Base-by-base conservation (phyloP, 257 asterid genomes). In the Lavandula angustifolia region DNA sequence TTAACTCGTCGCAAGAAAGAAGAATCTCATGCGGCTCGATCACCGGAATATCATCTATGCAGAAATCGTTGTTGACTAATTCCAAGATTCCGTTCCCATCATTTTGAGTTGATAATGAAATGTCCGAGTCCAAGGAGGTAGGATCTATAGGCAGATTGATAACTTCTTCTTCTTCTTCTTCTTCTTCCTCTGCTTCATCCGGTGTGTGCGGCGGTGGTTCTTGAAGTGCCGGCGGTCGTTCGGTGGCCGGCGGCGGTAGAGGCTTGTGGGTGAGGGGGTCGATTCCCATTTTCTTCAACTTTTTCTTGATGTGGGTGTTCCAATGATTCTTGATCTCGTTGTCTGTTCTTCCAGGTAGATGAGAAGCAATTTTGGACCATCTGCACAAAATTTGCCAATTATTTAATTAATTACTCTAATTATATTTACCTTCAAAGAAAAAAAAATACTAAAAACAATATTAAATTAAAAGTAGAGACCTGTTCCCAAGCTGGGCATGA, bases 321-420 rank as follows among this genome's bases (percentile, higher is more conserved):
- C 97, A 92, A 10, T 89, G 96, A 41, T 92, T 92, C 78, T 89
- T 92, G 66, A 92, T 92, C 76, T 92, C 98, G 69, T 92, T 92
- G 68, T 92, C 98, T 0, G 98, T 92, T 76, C 98, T 79, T 53
- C 98, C 97, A 0, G 98, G 97, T n/a, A 92, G 85, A 70, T 89
- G 96, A 67, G 98, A 92, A 13, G 97, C 98, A 18, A 92, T 92
- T 48, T 89, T 92, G 22, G 98, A 87, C 98, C 98, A 92, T 64
- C 98, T 92, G 75, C 22, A 66, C 44, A 4, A 16, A 50, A 6
- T 53, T 53, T 22, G 27, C 27, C 27, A 22, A 22, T 22, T 22
- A 22, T 22, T 22, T 22, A 22, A 22, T 22, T 22, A 22, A 22
- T 22, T 22, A 22, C 27, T 22, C 1, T 22, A 22, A 22, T 22